Base-by-base conservation (phyloP, 2,329 filamentous ascomycete genomes). In the Colletotrichum eleusines region DNA sequence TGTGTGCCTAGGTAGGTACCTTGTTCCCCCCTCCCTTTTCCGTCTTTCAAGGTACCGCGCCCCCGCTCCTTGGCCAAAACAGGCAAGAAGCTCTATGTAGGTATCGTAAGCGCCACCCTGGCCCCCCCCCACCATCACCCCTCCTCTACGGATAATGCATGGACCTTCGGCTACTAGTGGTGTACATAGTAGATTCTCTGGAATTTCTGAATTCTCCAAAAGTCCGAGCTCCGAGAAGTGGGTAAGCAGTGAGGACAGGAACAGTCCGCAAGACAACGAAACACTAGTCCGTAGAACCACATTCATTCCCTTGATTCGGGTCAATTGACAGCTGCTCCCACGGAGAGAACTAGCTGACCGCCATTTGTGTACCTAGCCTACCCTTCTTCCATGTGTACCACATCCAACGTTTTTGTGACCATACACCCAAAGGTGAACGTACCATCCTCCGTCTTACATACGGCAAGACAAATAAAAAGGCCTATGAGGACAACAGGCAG, bases 61-160 rank as follows among this genome's bases (percentile, higher is more conserved):
- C 60, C 48, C 46, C 60, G 23, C 67, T n/a, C 26, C 42, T 5
- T 18, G 44, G 55, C 68, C 68, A 16, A 63, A 71, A 59, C 46
- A 3, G 68, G 68, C 68, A 71, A 71, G 58, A 63, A 71, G 68
- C 68, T 71, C 64, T 53, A n/a, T n/a, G n/a, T n/a, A n/a, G n/a
- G n/a, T n/a, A n/a, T 12, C 14, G 50, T 35, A 53, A 61, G 59
- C 59, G 44, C 53, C 66, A n/a, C 53, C 33, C 12, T 5, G 2
- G 1, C 40, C 16, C 16, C 38, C 7, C 18, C 3, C 18, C 40
- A 2, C 40, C 18, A 3, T 44, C 4, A 16, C 18, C 53, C 63
- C 48, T 28, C 35, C 64, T 59, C 42, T 53, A 12, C 18, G 3
- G 3, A 1, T 42, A 18, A 42, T 44, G 42, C 42, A 51, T 53